Conservation (phyloP, 179 eudicot species). For the Silene noctiflora region DNA sequence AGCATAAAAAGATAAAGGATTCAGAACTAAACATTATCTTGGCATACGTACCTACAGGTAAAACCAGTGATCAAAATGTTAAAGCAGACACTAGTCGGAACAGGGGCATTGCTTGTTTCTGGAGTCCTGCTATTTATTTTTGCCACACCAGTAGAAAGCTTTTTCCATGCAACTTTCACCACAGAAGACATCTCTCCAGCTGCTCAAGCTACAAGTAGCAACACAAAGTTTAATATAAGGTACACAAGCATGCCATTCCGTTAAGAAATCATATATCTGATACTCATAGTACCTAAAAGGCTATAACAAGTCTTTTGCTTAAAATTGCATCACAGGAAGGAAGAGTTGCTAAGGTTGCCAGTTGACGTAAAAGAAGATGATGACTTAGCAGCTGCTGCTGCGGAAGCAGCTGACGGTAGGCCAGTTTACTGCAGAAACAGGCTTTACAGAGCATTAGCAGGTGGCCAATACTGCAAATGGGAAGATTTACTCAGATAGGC, state of each 20-base stretch:
- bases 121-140: slow-evolving; percentile 63
- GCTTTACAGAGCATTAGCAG: slow-evolving; percentile 84
- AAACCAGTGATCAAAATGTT: slow-evolving; percentile 91
- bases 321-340: slow-evolving; percentile 48
- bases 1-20: not conserved
- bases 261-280: slow-evolving; percentile 1
- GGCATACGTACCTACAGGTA: slow-evolving; percentile 43
- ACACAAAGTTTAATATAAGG: slow-evolving; percentile 54
- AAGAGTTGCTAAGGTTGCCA: slow-evolving; percentile 78
- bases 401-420: slow-evolving; percentile 96
- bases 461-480: slow-evolving; percentile 99
- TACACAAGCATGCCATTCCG: slow-evolving; percentile 20
- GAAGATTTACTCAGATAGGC: slow-evolving; percentile 73
- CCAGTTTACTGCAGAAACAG: slow-evolving; percentile 95
- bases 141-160: slow-evolving; percentile 81
- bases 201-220: slow-evolving; percentile 39
- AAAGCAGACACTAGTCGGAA: slow-evolving; percentile 90
- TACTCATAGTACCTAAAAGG: not conserved
- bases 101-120: slow-evolving; percentile 72
- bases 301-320: not conserved
- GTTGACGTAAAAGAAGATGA: slow-evolving; percentile 63
- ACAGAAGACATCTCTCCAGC: slow-evolving; percentile 36
- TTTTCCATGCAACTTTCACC: slow-evolving; percentile 42
- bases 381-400: slow-evolving; percentile 90
- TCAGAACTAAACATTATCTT: not conserved